Conservation (phyloP, 306 rosid genomes). For the Castanea sativa region DNA sequence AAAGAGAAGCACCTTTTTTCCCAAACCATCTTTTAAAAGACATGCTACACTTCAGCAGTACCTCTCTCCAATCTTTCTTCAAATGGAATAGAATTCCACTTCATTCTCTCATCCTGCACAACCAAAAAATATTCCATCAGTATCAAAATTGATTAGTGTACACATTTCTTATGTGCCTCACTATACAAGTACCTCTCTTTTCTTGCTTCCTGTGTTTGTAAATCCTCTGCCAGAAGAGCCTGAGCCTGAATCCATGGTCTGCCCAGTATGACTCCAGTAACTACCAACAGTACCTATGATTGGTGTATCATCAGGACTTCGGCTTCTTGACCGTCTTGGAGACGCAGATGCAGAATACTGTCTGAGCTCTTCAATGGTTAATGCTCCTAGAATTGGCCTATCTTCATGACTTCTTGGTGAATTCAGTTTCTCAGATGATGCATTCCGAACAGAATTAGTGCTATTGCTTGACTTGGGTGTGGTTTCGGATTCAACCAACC, state of each 20-base stretch:
- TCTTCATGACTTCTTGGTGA: slow-evolving; percentile 39
- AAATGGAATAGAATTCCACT: slow-evolving; percentile 33
- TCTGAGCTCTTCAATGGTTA: slow-evolving; percentile 46
- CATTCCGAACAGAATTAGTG: slow-evolving; percentile 33
- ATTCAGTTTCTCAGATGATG: slow-evolving; percentile 28
- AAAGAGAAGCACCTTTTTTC: too few relatives aligned
- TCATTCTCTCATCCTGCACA: slow-evolving; percentile 38
- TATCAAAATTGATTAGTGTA: neutral
- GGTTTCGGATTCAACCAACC: slow-evolving; percentile 66
- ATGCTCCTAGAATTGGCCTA: slow-evolving; percentile 65
- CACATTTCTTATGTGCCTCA: neutral
- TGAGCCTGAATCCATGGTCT: slow-evolving; percentile 34
- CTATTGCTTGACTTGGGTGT: slow-evolving; percentile 33
- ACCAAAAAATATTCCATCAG: neutral
- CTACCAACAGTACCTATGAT: slow-evolving; percentile 78
- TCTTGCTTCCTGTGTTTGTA: slow-evolving; percentile 11
- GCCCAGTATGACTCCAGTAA: slow-evolving; percentile 68
- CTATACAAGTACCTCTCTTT: slow-evolving; percentile 23
- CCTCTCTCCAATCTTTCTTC: slow-evolving; percentile 38
- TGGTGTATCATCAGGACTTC: slow-evolving; percentile 46
- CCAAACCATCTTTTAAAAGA: too few relatives aligned
- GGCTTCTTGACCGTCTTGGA: slow-evolving; percentile 39
- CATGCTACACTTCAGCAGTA: slow-evolving; percentile 30
- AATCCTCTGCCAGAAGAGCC: slow-evolving; percentile 23
- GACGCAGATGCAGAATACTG: slow-evolving; percentile 35